A percentile compares a stretch with the other conserved stretches of the same genome.
These are phyloP conservation scores for Ceratocystis variospora DNA, from an alignment of 2,329 filamentous ascomycete genomes.

Conservation along the genomic window DNA sequence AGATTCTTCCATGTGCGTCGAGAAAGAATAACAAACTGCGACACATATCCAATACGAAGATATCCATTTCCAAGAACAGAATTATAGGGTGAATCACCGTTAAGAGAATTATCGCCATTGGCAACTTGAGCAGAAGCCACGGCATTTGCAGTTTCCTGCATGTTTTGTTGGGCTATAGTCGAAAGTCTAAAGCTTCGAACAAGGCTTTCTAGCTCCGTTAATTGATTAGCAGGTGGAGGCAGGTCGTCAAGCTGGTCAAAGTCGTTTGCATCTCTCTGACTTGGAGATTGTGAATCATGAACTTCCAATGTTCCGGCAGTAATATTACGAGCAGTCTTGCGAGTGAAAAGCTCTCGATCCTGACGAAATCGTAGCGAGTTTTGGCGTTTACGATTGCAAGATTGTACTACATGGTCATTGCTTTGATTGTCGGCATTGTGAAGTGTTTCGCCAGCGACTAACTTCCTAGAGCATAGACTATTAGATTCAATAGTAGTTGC, in stretches of 20 bases:
- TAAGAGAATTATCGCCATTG: conserved; percentile 44
- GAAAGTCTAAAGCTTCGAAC: conserved; percentile 65
- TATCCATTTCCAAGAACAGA: conserved; percentile 64
- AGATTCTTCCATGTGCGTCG: conserved; percentile 91
- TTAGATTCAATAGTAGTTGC: conserved; percentile 59
- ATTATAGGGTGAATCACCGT: conserved; percentile 29
- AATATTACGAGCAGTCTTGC: conserved; percentile 38
- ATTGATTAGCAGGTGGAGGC: conserved; percentile 44
- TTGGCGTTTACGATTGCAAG: conserved; percentile 46
- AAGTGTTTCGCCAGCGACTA: conserved; percentile 70
- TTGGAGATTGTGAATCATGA: not conserved
- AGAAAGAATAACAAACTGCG: conserved; percentile 82
- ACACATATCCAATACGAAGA: conserved; percentile 60
- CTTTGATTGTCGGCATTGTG: conserved; percentile 56
- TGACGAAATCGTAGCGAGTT: conserved; percentile 76
- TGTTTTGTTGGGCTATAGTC: conserved; percentile 58
- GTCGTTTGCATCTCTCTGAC: not conserved
- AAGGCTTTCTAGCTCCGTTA: conserved; percentile 70
- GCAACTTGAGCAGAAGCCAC: conserved; percentile 49
- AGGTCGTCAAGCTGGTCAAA: conserved; percentile 54
- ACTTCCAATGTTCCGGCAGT: conserved; percentile 40
- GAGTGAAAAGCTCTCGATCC: conserved; percentile 78
- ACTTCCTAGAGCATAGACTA: conserved; percentile 79
- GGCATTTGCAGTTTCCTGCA: conserved; percentile 63
- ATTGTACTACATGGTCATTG: conserved; percentile 48